Percentiles rank a stretch among this genome's conserved stretches.
These are phyloP conservation scores for Starmera amethionina DNA, from an alignment of 805 yeast genomes.

Conservation along the genomic window DNA sequence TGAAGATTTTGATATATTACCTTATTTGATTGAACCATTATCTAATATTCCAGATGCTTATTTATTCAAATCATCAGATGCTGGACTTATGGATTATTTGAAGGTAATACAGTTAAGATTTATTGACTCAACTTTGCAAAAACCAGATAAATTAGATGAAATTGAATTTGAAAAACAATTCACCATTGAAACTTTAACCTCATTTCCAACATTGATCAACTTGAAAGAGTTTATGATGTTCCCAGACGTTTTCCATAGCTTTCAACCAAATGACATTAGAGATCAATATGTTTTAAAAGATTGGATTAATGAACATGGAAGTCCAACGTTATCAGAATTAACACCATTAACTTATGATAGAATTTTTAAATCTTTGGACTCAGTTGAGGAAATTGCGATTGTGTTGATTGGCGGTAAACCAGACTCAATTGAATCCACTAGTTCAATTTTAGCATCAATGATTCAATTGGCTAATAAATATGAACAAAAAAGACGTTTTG, in stretches of 20 bases:
- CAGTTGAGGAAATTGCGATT: constrained; percentile 1
- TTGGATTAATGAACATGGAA: constrained; percentile 34
- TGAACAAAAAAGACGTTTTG: constrained; percentile 31
- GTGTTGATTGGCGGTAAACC: background rate
- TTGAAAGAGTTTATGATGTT: constrained; percentile 47
- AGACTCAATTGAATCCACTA: background rate
- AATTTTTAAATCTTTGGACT: background rate
- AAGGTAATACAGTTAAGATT: constrained; percentile 28
- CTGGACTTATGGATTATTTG: constrained; percentile 18
- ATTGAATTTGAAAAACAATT: constrained; percentile 34
- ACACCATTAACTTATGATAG: constrained; percentile 22
- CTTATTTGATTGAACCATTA: constrained; percentile 49
- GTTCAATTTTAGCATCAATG: constrained; percentile 23
- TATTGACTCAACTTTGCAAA: constrained; percentile 29
- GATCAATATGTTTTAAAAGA: constrained; percentile 33
- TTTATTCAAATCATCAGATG: constrained; percentile 42
- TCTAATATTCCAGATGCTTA: constrained; percentile 48
- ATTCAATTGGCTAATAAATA: constrained; percentile 39
- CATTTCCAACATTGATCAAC: constrained; percentile 52
- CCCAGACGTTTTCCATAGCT: constrained; percentile 46
- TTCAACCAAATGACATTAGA: constrained; percentile 56
- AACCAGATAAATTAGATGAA: constrained; percentile 25
- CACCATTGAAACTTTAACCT: constrained; percentile 42
- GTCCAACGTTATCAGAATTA: constrained; percentile 43
- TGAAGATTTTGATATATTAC: constrained; percentile 57